These are phyloP conservation scores for Vitis hybrid DNA, from an alignment of 177 flowering plant species.

Conservation along the genomic window DNA sequence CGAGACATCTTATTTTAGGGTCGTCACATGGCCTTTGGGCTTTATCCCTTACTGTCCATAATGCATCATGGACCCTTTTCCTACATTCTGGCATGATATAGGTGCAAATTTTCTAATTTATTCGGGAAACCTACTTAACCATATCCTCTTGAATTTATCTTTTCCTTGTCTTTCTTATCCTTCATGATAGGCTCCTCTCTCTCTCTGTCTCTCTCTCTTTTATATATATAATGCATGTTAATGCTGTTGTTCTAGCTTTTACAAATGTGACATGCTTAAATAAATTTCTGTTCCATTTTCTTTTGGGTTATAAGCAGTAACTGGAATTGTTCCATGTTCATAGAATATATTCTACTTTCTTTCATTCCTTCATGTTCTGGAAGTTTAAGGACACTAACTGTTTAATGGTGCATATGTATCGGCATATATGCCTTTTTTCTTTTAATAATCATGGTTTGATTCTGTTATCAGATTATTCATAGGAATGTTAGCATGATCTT, in stretches of 20 bases:
- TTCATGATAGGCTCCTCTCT: too few relatives aligned
- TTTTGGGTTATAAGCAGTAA: neutral
- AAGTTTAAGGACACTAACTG: neutral
- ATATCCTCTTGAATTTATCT: too few relatives aligned
- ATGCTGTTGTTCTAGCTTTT: neutral
- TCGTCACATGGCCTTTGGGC: too few relatives aligned
- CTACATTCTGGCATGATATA: too few relatives aligned
- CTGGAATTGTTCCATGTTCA: neutral
- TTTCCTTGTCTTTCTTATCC: too few relatives aligned
- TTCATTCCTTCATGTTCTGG: neutral
- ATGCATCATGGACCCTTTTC: too few relatives aligned
- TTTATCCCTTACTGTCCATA: too few relatives aligned
- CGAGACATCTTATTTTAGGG: too few relatives aligned
- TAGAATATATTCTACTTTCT: too few relatives aligned
- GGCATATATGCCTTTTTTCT: neutral
- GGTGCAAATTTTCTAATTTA: too few relatives aligned
- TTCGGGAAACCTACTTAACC: too few relatives aligned
- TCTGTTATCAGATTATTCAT: neutral
- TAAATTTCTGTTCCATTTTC: neutral
- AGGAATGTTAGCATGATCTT: slow-evolving; percentile 4
- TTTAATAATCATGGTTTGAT: neutral
- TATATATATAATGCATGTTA: neutral
- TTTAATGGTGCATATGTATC: neutral
- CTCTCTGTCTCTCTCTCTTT: neutral
- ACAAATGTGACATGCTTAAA: too few relatives aligned